Evolutionary conservation across 768 basidiomycete genomes (phyloP).

Genomic region (Chalciporus pseudorubinellus): DNA sequence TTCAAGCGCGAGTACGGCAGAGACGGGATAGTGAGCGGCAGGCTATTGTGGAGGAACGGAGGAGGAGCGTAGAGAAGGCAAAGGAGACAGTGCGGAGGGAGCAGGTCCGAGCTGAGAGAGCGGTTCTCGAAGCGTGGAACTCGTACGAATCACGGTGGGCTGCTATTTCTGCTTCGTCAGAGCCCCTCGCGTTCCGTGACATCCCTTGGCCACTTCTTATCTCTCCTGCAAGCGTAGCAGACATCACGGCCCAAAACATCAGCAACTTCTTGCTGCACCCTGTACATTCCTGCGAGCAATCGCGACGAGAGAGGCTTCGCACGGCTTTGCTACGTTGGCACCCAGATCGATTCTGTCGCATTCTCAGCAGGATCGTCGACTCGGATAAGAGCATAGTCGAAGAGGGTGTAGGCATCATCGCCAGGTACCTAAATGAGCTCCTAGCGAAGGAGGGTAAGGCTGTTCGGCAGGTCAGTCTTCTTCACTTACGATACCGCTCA

Average conservation of each 20-base stretch:
- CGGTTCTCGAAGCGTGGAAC: slow-evolving; percentile 55
- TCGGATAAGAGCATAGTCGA: slow-evolving; percentile 54
- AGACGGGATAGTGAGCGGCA: slow-evolving; percentile 50
- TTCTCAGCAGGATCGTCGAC: slow-evolving; percentile 50
- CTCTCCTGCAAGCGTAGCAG: slow-evolving; percentile 42
- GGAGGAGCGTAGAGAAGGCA: slow-evolving; percentile 31
- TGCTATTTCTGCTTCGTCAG: slow-evolving; percentile 44
- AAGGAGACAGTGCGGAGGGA: slow-evolving; percentile 46
- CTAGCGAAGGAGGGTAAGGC: slow-evolving; percentile 40
- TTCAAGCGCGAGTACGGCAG: slow-evolving; percentile 51
- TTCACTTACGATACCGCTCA: not conserved
- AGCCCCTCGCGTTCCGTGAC: slow-evolving; percentile 52
- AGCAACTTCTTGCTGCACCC: slow-evolving; percentile 60
- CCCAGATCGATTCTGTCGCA: slow-evolving; percentile 69
- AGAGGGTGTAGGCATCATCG: slow-evolving; percentile 63
- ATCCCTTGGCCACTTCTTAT: slow-evolving; percentile 70
- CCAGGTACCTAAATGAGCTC: slow-evolving; percentile 64
- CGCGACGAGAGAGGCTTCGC: slow-evolving; percentile 65
- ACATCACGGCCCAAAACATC: slow-evolving; percentile 56
- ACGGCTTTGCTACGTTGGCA: slow-evolving; percentile 75
- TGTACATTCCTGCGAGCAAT: slow-evolving; percentile 55
- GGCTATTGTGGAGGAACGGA: slow-evolving; percentile 47
- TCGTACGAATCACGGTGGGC: slow-evolving; percentile 67
- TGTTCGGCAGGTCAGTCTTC: slow-evolving; percentile 18
- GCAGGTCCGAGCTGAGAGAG: slow-evolving; percentile 41